A percentile compares a stretch with the other conserved stretches of the same genome.
Conservation (phyloP, 352 stramenopile genomes). For the Globisporangium megalacanthum region DNA sequence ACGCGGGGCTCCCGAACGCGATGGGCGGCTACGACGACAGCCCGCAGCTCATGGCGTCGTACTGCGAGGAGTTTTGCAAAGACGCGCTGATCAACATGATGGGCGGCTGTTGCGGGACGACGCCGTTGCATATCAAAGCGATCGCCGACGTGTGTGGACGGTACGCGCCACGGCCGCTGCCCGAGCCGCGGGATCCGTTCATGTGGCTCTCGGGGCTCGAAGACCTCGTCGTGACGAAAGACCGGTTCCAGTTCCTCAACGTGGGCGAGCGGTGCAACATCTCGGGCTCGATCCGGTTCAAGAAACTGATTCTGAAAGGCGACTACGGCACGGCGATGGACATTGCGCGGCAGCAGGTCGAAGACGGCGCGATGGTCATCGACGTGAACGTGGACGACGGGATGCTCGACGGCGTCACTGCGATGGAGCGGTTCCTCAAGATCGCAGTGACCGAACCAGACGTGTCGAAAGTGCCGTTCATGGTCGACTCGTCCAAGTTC, state of each 20-base stretch:
- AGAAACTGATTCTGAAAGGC: constrained; percentile 94
- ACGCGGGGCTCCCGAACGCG: constrained; percentile 95
- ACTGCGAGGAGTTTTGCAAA: constrained; percentile 94
- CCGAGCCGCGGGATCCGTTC: constrained; percentile 81
- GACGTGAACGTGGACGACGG: constrained; percentile 99
- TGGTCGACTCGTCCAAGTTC: constrained; percentile 98
- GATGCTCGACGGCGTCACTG: constrained; percentile 93
- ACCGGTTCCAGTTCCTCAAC: constrained; percentile 95
- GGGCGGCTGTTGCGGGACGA: constrained; percentile 95
- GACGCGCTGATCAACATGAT: constrained; percentile 96
- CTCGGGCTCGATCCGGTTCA: constrained; percentile 93
- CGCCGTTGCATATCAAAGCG: constrained; percentile 91
- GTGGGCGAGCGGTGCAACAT: constrained; percentile 97
- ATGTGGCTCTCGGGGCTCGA: constrained; percentile 97
- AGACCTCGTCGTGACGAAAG: constrained; percentile 91
- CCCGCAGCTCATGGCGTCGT: constrained; percentile 89
- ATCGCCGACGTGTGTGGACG: constrained; percentile 77
- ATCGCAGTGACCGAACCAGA: constrained; percentile 96
- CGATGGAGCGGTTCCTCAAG: constrained; percentile 97
- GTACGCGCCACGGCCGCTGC: constrained; percentile 81
- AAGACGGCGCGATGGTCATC: constrained; percentile 96
- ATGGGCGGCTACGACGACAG: constrained; percentile 97
- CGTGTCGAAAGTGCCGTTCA: constrained; percentile 95
- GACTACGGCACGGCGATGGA: constrained; percentile 95
- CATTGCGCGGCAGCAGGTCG: constrained; percentile 95